Evolutionary conservation across 2,329 filamentous ascomycete genomes (phyloP).

Genomic region (Fusarium sp.): DNA sequence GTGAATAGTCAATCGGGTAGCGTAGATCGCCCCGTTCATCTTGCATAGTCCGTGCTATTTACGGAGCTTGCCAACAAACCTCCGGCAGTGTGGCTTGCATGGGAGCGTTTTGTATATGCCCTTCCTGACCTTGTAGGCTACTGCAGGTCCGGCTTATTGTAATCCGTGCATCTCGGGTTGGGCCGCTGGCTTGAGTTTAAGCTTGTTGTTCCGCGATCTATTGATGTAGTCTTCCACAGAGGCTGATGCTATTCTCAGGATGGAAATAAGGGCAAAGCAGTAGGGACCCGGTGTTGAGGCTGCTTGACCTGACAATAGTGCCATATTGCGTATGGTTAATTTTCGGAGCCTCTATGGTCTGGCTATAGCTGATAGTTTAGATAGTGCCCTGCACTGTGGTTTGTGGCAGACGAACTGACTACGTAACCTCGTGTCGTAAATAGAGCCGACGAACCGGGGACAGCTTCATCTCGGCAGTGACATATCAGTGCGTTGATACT

Average conservation of each 20-base stretch:
- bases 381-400: not conserved
- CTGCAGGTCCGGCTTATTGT: slow-evolving; percentile 42
- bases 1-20: slow-evolving; percentile 13
- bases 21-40: slow-evolving; percentile 13
- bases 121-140: slow-evolving; percentile 14
- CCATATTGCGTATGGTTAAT: not conserved
- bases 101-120: slow-evolving; percentile 1
- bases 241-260: not conserved
- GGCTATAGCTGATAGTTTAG: not conserved
- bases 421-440: not conserved
- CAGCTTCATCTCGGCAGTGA: not conserved
- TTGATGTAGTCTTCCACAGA: not conserved
- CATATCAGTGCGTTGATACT: slow-evolving; percentile 7
- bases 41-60: not conserved
- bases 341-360: no score
- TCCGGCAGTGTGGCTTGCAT: slow-evolving; percentile 23
- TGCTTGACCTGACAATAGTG: not conserved
- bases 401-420: not conserved
- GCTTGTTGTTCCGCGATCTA: not conserved
- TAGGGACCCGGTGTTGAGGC: not conserved
- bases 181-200: slow-evolving; percentile 2
- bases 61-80: not conserved
- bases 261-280: no score
- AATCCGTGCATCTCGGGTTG: slow-evolving; percentile 1
- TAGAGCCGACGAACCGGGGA: not conserved